Percentiles rank a stretch among this genome's conserved stretches.
Conservation (phyloP, 1,284 basidiomycete species). For the Ustilago lituana region DNA sequence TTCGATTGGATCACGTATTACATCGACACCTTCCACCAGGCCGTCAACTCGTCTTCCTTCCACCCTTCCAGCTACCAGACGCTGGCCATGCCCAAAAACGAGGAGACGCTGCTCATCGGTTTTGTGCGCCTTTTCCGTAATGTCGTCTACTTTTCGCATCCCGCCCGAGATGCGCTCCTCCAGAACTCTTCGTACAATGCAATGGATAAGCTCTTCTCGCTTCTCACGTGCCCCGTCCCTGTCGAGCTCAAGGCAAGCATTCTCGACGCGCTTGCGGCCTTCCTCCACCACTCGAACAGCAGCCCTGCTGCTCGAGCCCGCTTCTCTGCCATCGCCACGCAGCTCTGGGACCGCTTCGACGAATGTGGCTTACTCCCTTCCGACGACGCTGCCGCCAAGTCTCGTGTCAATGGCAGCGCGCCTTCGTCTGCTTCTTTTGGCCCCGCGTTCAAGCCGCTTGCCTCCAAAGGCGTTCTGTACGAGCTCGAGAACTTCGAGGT, state of each 20-base stretch:
- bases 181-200: constrained; percentile 77
- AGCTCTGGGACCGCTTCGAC: constrained; percentile 85
- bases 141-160: constrained; percentile 80
- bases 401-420: constrained; percentile 3
- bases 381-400: constrained; percentile 23
- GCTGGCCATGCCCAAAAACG: constrained; percentile 74
- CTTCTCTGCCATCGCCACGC: constrained; percentile 75
- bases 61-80: constrained; percentile 41
- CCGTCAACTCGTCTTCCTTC: constrained; percentile 35
- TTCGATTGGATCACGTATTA: constrained; percentile 67
- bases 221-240: constrained; percentile 70
- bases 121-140: constrained; percentile 83
- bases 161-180: constrained; percentile 81
- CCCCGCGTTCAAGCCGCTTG: constrained; percentile 33
- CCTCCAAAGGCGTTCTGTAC: constrained; percentile 56
- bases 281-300: constrained; percentile 68
- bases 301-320: constrained; percentile 19
- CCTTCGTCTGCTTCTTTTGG: constrained; percentile 20
- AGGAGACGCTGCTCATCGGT: constrained; percentile 80
- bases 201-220: constrained; percentile 76
- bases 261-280: constrained; percentile 83
- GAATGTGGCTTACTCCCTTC: constrained; percentile 65
- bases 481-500: constrained; percentile 89
- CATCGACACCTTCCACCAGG: constrained; percentile 58
- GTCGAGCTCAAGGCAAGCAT: constrained; percentile 91